These are phyloP conservation scores for Bigelowiella natans DNA, from an alignment of 78 protist species.

Conservation along the genomic window DNA sequence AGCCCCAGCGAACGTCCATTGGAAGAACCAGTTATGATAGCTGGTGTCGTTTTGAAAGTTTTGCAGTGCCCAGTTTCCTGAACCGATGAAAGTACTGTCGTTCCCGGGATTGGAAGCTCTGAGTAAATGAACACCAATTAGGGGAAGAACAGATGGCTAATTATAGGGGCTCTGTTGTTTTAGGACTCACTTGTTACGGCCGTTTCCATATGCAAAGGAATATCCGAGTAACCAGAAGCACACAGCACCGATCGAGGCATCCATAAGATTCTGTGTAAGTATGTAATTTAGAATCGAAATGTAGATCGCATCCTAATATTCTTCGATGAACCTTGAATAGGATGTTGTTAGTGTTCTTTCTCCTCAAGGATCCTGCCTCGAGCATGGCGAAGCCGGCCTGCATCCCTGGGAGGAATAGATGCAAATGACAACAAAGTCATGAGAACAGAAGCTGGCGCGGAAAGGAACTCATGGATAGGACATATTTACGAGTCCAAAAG, in stretches of 20 bases:
- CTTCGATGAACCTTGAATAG: too few relatives aligned
- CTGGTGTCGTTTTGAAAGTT: background rate
- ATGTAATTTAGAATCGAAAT: too few relatives aligned
- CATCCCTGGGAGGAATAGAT: too few relatives aligned
- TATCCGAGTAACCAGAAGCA: slow-evolving; percentile 33
- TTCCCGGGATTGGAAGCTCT: background rate
- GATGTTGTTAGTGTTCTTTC: slow-evolving; percentile 10
- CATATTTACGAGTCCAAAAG: too few relatives aligned
- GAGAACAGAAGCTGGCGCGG: too few relatives aligned
- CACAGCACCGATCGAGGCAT: background rate
- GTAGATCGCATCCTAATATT: too few relatives aligned
- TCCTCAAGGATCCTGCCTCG: background rate
- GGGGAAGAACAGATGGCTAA: too few relatives aligned
- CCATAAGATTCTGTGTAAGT: slow-evolving; percentile 16
- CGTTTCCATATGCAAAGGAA: slow-evolving; percentile 47
- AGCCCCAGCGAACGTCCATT: slow-evolving; percentile 36
- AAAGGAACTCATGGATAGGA: too few relatives aligned
- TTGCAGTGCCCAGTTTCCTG: background rate
- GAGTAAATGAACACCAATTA: background rate
- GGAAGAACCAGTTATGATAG: slow-evolving; percentile 4
- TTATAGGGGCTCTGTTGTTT: too few relatives aligned
- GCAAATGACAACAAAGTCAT: too few relatives aligned
- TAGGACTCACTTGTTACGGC: too few relatives aligned
- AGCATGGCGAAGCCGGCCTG: slow-evolving; percentile 54
- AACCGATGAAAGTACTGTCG: too few relatives aligned